phyloP scores from a whole-genome alignment of 129 eudicot genomes.

The Flaveria bidentis region DNA sequence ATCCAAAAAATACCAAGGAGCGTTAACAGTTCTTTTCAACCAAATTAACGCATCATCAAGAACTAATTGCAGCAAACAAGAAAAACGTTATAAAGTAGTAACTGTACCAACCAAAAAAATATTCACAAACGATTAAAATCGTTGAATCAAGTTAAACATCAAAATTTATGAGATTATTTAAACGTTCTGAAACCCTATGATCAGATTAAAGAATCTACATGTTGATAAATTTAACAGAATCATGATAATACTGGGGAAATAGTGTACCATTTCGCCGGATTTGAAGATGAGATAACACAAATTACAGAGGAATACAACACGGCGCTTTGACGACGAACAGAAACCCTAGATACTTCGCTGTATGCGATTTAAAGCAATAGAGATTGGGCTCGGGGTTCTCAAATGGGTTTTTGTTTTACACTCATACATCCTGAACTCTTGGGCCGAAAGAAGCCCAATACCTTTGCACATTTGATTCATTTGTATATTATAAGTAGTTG shows the following conservation, averaged over 20 bases:
- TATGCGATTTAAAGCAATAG: neutral
- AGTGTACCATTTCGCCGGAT: constrained; percentile 22
- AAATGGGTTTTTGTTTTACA: neutral
- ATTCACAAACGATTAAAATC: neutral
- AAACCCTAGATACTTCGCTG: constrained; percentile 21
- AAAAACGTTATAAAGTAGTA: neutral
- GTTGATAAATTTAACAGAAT: neutral
- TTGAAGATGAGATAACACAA: neutral
- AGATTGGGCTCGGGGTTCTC: neutral
- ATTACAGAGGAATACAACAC: constrained; percentile 9
- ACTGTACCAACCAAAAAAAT: neutral
- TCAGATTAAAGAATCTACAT: neutral
- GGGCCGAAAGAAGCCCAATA: constrained; percentile 15
- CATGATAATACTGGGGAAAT: neutral
- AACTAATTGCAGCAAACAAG: neutral
- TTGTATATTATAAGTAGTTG: no score
- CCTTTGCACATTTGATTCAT: neutral
- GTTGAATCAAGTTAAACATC: neutral
- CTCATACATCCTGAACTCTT: neutral
- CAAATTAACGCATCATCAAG: neutral
- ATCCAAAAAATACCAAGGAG: neutral
- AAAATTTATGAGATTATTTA: neutral
- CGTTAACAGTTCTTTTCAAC: neutral
- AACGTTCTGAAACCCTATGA: neutral
- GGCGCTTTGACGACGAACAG: constrained; percentile 1